Conservation (phyloP, 331 rosid genomes). For the Arachis monticola region DNA sequence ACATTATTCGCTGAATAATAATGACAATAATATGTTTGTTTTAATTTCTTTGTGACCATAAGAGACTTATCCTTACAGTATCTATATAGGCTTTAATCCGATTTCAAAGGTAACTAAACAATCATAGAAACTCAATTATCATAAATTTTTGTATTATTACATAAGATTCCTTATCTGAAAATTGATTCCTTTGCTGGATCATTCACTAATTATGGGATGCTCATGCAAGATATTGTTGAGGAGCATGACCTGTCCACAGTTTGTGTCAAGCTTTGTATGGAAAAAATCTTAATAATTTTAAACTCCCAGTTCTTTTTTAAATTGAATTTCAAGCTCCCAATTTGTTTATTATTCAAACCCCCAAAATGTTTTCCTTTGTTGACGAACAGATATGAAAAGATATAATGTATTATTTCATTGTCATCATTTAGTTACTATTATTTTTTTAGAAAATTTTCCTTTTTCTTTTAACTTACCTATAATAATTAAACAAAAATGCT, state of each 20-base stretch:
- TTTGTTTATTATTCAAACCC: conserved; percentile 6
- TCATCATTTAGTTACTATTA: too few species aligned
- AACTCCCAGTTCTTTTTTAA: too few species aligned
- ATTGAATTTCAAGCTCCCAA: background rate
- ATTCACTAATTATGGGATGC: conserved; percentile 13
- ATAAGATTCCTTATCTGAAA: background rate
- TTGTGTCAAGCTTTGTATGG: background rate
- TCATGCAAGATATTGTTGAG: background rate
- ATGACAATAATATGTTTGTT: background rate
- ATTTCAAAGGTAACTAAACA: conserved; percentile 17
- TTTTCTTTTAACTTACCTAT: too few species aligned
- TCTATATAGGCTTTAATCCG: conserved; percentile 7
- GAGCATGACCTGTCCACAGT: background rate
- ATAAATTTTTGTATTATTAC: background rate
- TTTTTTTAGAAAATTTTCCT: too few species aligned
- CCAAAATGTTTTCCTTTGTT: background rate
- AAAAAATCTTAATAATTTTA: background rate
- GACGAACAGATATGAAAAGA: too few species aligned
- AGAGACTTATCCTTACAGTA: background rate
- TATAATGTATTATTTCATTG: too few species aligned
- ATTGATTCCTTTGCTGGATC: conserved; percentile 26
- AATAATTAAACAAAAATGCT: too few species aligned
- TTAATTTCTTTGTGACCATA: background rate
- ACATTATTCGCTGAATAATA: conserved; percentile 39
- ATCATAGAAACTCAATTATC: conserved; percentile 17